These are phyloP conservation scores for Pyrenophora seminiperda DNA, from an alignment of 2,329 filamentous ascomycete species.

Conservation along the genomic window DNA sequence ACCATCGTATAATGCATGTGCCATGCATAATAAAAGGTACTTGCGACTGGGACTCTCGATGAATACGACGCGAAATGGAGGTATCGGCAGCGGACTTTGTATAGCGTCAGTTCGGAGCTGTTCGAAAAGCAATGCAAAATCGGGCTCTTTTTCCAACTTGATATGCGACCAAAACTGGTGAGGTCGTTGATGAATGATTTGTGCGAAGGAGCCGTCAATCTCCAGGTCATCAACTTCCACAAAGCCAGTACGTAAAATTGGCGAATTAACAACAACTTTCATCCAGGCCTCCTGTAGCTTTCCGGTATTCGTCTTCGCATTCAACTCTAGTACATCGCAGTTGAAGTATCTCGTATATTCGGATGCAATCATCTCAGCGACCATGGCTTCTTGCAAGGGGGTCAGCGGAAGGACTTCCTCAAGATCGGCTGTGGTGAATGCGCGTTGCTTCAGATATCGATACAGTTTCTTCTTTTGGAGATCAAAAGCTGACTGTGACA, in stretches of 20 bases:
- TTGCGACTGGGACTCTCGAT: constrained; percentile 39
- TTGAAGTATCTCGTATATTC: constrained; percentile 81
- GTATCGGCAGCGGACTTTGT: constrained; percentile 9
- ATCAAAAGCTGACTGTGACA: constrained; percentile 22
- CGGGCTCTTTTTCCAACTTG: constrained; percentile 21
- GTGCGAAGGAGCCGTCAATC: constrained; percentile 62
- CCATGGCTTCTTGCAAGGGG: constrained; percentile 83
- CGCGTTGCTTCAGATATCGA: constrained; percentile 47
- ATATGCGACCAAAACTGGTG: constrained; percentile 46
- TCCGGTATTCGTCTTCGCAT: constrained; percentile 58
- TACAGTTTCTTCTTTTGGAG: constrained; percentile 43
- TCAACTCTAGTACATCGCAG: constrained; percentile 73
- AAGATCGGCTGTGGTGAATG: constrained; percentile 48
- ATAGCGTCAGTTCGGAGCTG: constrained; percentile 44
- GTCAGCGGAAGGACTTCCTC: constrained; percentile 74
- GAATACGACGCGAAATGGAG: constrained; percentile 47
- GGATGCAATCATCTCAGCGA: constrained; percentile 79
- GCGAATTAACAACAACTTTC: constrained; percentile 62
- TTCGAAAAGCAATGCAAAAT: constrained; percentile 42
- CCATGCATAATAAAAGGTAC: constrained; percentile 70
- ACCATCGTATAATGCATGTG: constrained; percentile 89
- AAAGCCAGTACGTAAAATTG: constrained; percentile 79
- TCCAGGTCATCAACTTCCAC: constrained; percentile 65
- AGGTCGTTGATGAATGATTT: constrained; percentile 53
- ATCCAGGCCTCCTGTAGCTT: constrained; percentile 67